Evolutionary conservation across 768 basidiomycete species (phyloP), one percentile per base, ranked within the genome.

Genomic region (Kwoniella pini): DNA sequence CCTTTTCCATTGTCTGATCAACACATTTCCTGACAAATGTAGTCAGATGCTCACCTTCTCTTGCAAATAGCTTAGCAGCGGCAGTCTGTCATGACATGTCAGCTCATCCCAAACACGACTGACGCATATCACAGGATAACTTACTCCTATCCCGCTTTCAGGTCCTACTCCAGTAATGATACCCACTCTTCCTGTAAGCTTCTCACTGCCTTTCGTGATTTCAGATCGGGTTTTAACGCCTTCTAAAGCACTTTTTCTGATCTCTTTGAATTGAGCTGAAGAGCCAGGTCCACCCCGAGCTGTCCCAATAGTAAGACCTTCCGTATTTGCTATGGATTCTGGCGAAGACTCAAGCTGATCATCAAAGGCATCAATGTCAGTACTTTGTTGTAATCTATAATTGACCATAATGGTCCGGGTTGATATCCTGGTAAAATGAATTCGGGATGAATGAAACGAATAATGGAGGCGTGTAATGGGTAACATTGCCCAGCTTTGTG

Each of bases 101-200:
- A n/a, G n/a, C n/a, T n/a, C n/a, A n/a, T n/a, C n/a, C n/a, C n/a
- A n/a, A n/a, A n/a, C n/a, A n/a, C n/a, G n/a, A n/a, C n/a, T n/a
- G n/a, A n/a, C n/a, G n/a, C n/a, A n/a, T n/a, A n/a, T n/a, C n/a
- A n/a, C n/a, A n/a, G n/a, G n/a, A n/a, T n/a, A n/a, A 59, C 63
- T 84, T 66, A 79, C 93, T 88, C 93, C 93, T 62, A 96, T 96
- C 17, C 93, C 93, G 74, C 87, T 87, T 66, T 88, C 73, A 19
- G 90, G 92, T 28, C 89, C 88, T 28, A 88, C 91, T 17, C 93
- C 93, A 0, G 93, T 95, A 68, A 95, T 84, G 57, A 95, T 82
- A 69, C 88, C 90, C 24, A 93, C 89, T 77, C 91, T 94, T 64
- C 83, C 85, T 72, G 82, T 82, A 64, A 94, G 82, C 68, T 85